Base-by-base conservation (phyloP, 2,329 filamentous ascomycete genomes). In the Stagonosporopsis chrysanthemi region DNA sequence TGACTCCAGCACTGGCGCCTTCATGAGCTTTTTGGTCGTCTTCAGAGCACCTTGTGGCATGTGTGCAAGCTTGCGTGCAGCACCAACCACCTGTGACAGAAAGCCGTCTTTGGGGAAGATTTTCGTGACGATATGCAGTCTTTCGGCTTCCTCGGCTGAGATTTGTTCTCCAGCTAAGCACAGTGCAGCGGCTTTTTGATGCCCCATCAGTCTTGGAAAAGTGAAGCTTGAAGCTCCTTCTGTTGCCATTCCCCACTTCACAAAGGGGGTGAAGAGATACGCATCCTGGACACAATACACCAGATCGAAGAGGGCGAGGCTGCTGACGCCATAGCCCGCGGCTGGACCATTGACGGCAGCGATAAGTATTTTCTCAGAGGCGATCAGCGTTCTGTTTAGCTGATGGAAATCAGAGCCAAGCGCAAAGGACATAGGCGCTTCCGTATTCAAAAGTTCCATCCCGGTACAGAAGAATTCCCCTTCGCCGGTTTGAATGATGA, bases 181-280 rank as follows among this genome's bases (percentile, higher is more conserved):
- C 6, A 68, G 43, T 4, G 43, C 31, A 1, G 65, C 58, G 2
- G 65, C 63, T 51, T 59, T 66, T 28, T 66, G 64, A 28, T 68
- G 52, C 2, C 65, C 65, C 65, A 68, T 63, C 17, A 68, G 33
- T 29, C 41, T 62, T 6, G 64, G 50, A 40, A 68, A 64, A 11
- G 65, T 46, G 41, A 63, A 41, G 50, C 64, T 67, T 14, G 65
- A 68, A 36, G 56, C 56, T 31, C 58, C 65, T 54, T 68, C 65
- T 15, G 64, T 42, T 4, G 56, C 51, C 58, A 68, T 67, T 11
- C 64, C 65, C 59, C 58, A 65, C 49, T 67, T 65, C 8, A 67
- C 61, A 33, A 68, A 68, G 1, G 65, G 65, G 12, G 65, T 67
- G 50, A 68, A 68, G 48, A 68, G 66, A 44, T 64, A 67, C 3